Evolutionary conservation across 2,329 filamentous ascomycete species (phyloP), one percentile per base, ranked within the genome.

Genomic region (Ceratocystis alfenasii): DNA sequence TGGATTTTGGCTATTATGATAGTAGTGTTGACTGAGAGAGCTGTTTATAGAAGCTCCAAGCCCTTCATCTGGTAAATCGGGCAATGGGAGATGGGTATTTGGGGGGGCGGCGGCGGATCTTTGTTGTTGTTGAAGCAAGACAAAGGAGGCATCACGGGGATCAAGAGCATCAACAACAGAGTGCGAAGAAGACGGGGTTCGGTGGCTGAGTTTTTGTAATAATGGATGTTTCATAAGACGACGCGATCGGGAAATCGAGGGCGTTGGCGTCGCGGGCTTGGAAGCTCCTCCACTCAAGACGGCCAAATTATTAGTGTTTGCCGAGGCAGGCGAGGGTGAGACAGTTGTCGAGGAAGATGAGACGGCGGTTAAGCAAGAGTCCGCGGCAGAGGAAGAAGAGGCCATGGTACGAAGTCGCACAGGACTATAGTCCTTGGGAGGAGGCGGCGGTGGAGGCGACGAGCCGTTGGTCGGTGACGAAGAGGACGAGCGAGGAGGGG

Each of bases 141-240:
- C 25, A 30, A 30, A 30, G 3, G 53, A 57, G 22, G 53, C 25
- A 28, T 57, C 22, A 17, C 53, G 53, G 25, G 53, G 22, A 25
- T 57, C 53, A 28, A 57, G 22, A 28, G 20, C 53, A n/a, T 57
- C 53, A 28, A 28, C 53, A 22, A 57, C 20, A 28, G 53, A 28
- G 20, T 64, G 62, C 5, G 48, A 28, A 8, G 63, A 64, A 17
- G 48, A 57, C 2, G 63, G 46, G 17, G 63, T 33, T 12, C 55
- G 25, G 10, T 60, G 20, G 28, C 57, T 46, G 20, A 66, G 28
- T 12, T 55, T 36, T 17, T 66, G 65, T 5, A 66, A 41, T 22
- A 66, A 28, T 12, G 65, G 65, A 12, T 63, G 53, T 17, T 62
- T 62, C 65, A 66, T 66, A 1, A 66, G 62, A 44, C 65, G 65